phyloP scores from a whole-genome alignment of 1,284 basidiomycete species.

The Meira miltonrushii region DNA sequence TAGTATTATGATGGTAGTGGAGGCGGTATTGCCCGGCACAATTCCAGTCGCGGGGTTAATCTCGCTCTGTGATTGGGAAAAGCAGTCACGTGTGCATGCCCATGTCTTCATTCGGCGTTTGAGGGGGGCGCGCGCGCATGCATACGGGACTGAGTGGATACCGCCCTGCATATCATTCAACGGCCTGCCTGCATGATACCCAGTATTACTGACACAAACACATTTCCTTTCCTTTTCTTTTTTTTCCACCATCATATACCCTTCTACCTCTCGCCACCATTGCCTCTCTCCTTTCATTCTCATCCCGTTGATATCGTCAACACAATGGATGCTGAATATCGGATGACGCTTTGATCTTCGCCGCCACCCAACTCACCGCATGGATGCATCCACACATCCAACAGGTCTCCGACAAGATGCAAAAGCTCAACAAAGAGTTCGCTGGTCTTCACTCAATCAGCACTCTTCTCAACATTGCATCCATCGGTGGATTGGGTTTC shows the following conservation, averaged over 20 bases:
- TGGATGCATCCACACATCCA: not conserved
- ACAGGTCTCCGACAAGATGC: constrained; percentile 19
- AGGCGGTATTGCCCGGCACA: not conserved
- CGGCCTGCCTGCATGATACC: not conserved
- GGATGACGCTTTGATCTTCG: too few relatives aligned
- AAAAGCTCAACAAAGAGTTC: constrained; percentile 52
- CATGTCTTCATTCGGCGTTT: not conserved
- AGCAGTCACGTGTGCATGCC: too few relatives aligned
- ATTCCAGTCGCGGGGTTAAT: not conserved
- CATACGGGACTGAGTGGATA: too few relatives aligned
- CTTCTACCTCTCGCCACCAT: not conserved
- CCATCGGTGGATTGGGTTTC: constrained; percentile 13
- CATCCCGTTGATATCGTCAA: not conserved
- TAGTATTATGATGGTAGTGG: too few relatives aligned
- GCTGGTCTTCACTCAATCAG: constrained; percentile 7
- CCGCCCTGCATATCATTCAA: not conserved
- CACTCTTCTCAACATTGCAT: constrained; percentile 10
- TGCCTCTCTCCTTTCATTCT: constrained; percentile 2
- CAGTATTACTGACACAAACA: not conserved
- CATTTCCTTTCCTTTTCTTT: not conserved
- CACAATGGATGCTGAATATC: too few relatives aligned
- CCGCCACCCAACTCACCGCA: too few relatives aligned
- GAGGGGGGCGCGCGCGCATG: not conserved
- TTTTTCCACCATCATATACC: not conserved
- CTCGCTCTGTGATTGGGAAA: not conserved